Evolutionary conservation across 139 green algal species (phyloP).

Genomic region (Chlamydomonas eustigma): DNA sequence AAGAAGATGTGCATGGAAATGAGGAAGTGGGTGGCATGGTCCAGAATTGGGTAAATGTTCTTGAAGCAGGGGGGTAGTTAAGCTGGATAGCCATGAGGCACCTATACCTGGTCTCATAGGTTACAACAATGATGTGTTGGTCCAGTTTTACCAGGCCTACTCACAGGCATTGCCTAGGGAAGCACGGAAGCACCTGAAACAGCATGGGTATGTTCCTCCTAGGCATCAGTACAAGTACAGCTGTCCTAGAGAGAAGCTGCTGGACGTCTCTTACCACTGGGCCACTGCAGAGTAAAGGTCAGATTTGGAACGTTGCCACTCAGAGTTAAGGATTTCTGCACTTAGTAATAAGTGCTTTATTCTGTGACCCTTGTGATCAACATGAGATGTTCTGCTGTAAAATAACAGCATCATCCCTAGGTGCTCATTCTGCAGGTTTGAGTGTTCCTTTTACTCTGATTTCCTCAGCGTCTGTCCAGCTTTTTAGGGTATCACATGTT

Average conservation of each 20-base stretch:
- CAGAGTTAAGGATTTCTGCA: too few species aligned
- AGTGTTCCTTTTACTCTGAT: too few species aligned
- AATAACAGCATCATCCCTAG: too few species aligned
- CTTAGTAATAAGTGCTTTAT: too few species aligned
- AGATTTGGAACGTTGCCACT: neutral
- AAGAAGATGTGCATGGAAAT: too few species aligned
- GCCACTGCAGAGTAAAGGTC: constrained; percentile 19
- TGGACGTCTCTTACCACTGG: constrained; percentile 65
- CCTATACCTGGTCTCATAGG: neutral
- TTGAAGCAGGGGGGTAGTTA: neutral
- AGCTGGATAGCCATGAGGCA: neutral
- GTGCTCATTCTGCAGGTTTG: too few species aligned
- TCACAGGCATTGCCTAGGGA: constrained; percentile 32
- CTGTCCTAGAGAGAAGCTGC: constrained; percentile 55
- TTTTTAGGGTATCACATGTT: too few species aligned
- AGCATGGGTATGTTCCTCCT: constrained; percentile 8
- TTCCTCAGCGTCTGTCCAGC: too few species aligned
- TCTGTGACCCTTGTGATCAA: too few species aligned
- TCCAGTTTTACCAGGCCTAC: constrained; percentile 76
- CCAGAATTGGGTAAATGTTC: constrained; percentile 43
- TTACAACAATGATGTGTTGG: constrained; percentile 42
- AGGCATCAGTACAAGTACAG: constrained; percentile 28
- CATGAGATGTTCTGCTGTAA: too few species aligned
- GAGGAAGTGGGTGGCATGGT: neutral
- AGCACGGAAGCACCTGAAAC: neutral